Base-by-base conservation (phyloP, 2,329 filamentous ascomycete species). In the Cladosporium halotolerans region DNA sequence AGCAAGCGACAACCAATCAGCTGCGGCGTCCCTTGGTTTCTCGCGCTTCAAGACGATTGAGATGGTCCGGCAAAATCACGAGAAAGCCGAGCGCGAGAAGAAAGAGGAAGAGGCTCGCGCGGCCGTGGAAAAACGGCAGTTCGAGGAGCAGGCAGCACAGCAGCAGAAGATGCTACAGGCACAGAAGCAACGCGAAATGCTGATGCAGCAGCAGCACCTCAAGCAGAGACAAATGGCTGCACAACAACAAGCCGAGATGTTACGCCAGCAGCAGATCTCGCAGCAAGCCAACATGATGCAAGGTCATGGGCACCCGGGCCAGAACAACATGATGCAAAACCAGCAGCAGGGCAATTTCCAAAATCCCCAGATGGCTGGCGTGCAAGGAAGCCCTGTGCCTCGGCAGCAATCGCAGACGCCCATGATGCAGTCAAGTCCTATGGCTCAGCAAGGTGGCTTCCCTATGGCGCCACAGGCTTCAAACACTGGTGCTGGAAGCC, bases 41-140 rank as follows among this genome's bases (percentile, higher is more conserved):
- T 90, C 93, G 61, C 83, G 88, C 36, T 97, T 96, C 71, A 96
- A 96, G 74, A 83, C 89, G 1, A 81, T 99, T 41, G 89, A 89
- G 54, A 87, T 88, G 54, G 95, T 77, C 14, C 76, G 80, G 3
- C 72, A 77, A 54, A 79, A 79, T 33, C 81, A 80, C 60, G 73
- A 79, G 53, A 78, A 82, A 59, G 76, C 78, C 53, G 78, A 83
- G 64, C 77, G 74, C 5, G 76, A 76, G 39, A 82, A 82, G 61
- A 76, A 76, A 54, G 79, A 82, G 60, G 74, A 79, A 60, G 79
- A 80, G 54, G 75, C 72, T 44, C 81, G 84, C 57, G 78, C 79
- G 40, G 63, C 64, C 2, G 57, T 58, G 8, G 57, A 61, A 47
- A 68, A 66, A 52, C 58, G 61, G 33, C 60, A 66, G 47, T 66